Conservation (phyloP, 176 grass and related monocot genomes). For the Oryza glaberrima region DNA sequence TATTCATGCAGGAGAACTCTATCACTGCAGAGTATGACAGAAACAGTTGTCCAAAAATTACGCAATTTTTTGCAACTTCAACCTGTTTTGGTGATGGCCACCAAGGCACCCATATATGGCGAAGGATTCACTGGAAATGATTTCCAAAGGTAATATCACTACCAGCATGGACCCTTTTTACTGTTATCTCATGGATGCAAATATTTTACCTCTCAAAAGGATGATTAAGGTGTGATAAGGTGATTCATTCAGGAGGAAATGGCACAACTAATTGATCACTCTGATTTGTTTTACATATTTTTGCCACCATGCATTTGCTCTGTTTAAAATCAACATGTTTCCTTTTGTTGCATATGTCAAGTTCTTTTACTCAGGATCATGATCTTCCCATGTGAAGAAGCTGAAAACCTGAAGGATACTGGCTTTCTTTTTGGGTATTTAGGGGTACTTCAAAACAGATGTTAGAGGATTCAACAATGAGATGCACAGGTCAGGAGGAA, state of each 20-base stretch:
- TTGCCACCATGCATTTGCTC: conserved; percentile 11
- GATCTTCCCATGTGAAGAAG: background rate
- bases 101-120: conserved; percentile 69
- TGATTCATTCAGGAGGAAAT: background rate
- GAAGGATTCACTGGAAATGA: conserved; percentile 57
- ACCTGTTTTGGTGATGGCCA: conserved; percentile 78
- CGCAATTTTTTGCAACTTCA: conserved; percentile 68
- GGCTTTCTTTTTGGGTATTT: conserved; percentile 29
- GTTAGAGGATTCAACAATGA: conserved; percentile 35
- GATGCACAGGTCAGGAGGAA: conserved; percentile 41
- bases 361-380: background rate
- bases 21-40: conserved; percentile 58
- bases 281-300: background rate
- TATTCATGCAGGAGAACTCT: conserved; percentile 57
- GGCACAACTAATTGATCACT: background rate
- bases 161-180: background rate
- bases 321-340: background rate
- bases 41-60: conserved; percentile 77
- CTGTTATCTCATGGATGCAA: background rate
- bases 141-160: conserved; percentile 59
- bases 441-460: conserved; percentile 46
- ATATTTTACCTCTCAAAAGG: background rate
- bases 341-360: background rate
- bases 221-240: background rate
- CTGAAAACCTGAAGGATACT: conserved; percentile 17